Conservation (phyloP, 2,329 filamentous ascomycete genomes). For the Ustulina deusta region DNA sequence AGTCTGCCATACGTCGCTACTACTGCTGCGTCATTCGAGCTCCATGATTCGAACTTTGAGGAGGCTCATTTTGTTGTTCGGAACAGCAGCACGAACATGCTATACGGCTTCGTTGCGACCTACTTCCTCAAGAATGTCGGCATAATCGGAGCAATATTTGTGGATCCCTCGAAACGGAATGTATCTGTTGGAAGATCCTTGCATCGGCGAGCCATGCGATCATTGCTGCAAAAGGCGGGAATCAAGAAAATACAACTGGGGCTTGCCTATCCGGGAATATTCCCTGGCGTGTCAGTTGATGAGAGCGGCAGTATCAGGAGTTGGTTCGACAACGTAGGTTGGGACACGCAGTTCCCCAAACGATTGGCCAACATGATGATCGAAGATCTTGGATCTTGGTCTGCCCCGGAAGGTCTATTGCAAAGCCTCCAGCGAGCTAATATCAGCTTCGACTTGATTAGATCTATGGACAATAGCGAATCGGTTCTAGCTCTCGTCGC, state of each 20-base stretch:
- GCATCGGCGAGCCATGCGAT: constrained; percentile 85
- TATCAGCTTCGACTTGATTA: constrained; percentile 85
- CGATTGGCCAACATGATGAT: constrained; percentile 77
- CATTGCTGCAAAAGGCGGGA: constrained; percentile 74
- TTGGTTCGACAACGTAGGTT: constrained; percentile 92
- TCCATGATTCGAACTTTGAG: constrained; percentile 76
- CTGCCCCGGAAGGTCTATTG: constrained; percentile 79
- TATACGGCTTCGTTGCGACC: constrained; percentile 93
- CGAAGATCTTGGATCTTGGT: constrained; percentile 77
- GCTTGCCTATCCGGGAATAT: constrained; percentile 83
- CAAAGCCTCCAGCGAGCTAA: constrained; percentile 78
- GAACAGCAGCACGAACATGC: constrained; percentile 89
- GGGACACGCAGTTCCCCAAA: constrained; percentile 76
- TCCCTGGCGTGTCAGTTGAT: constrained; percentile 80
- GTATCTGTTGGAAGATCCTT: constrained; percentile 91
- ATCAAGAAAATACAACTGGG: constrained; percentile 87
- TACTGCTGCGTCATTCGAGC: constrained; percentile 79
- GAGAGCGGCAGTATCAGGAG: constrained; percentile 66
- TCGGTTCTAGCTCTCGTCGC: constrained; percentile 80
- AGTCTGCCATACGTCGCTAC: constrained; percentile 78
- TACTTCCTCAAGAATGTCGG: constrained; percentile 81
- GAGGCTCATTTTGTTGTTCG: constrained; percentile 92
- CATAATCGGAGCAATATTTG: constrained; percentile 86
- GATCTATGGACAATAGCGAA: constrained; percentile 81
- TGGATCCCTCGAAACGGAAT: constrained; percentile 86